These are phyloP conservation scores for Umbelopsis sp. DNA, from an alignment of 192 early-diverging fungal genomes.

Conservation along the genomic window DNA sequence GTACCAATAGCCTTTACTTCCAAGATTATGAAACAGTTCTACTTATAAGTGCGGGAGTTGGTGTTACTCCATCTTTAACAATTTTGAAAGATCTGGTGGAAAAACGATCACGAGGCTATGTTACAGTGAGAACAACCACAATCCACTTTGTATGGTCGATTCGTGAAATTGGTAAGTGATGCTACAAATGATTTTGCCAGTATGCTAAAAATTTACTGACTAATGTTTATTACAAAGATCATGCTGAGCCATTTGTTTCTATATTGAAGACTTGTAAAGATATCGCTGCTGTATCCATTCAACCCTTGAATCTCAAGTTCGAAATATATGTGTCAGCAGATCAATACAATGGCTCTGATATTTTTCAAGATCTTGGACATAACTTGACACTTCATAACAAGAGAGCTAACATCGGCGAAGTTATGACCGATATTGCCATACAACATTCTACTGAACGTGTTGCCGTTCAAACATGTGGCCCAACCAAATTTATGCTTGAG, in stretches of 20 bases:
- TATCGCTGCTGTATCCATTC: constrained; percentile 5
- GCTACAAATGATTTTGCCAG: not conserved
- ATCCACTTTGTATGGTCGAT: constrained; percentile 45
- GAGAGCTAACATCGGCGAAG: not conserved
- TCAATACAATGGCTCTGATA: not conserved
- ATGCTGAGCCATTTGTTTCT: constrained; percentile 24
- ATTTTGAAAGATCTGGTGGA: constrained; percentile 41
- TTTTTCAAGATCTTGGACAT: not conserved
- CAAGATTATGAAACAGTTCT: constrained; percentile 32
- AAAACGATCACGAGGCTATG: constrained; percentile 23
- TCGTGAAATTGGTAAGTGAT: constrained; percentile 32
- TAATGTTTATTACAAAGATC: constrained; percentile 14
- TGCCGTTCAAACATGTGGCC: constrained; percentile 41
- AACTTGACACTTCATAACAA: not conserved
- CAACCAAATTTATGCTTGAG: constrained; percentile 31
- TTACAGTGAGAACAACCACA: constrained; percentile 31
- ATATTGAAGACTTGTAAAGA: constrained; percentile 23
- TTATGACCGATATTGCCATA: not conserved
- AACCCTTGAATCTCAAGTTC: constrained; percentile 20
- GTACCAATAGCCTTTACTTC: constrained; percentile 32
- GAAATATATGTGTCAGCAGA: constrained; percentile 24
- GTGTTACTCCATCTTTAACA: constrained; percentile 45
- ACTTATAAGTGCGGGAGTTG: constrained; percentile 40
- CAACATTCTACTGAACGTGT: constrained; percentile 20
- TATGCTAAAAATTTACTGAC: not conserved